Base-by-base conservation (phyloP, 1,284 basidiomycete species). In the Vanrija humicola region DNA sequence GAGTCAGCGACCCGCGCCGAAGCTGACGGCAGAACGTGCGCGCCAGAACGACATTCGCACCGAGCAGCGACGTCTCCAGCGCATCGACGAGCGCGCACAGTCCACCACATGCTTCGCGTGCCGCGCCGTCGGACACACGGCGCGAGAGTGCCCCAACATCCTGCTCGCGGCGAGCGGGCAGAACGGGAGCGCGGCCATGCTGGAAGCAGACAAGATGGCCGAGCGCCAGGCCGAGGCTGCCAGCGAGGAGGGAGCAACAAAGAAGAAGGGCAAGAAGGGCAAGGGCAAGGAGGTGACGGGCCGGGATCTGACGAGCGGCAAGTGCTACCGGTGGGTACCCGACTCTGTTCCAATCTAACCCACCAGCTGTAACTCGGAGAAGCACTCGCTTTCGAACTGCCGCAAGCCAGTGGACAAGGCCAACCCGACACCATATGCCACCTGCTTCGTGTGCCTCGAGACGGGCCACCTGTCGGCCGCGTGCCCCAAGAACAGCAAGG, bases 81-180 rank as follows among this genome's bases (percentile, higher is more conserved):
- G 92, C 28, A 83, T 84, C 48, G 73, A 83, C 6, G 83, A 87
- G 51, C 83, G 85, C 45, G 69, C 80, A 9, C 74, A 79, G 19
- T 76, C 79, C 4, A 90, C 85, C 4, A 86, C 83, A 8, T 96
- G 93, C 71, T 95, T 91, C 72, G 89, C 88, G 1, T 97, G 93
- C 77, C 83, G 93, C 52, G 81, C 86, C 65, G 84, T 82, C 59
- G 93, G 93, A 0, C 93, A 96, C 69, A 80, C 87, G 0, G 92
- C 92, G 3, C 85, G 81, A 68, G 84, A 92, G 56, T 97, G 93
- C 70, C 88, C 87, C 0, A 83, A 81, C n/a, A 77, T 75, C 16
- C 60, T 75, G 6, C 61, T 71, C 10, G 73, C 72, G 3, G 68
- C 72, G 10, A 43, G 44, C 5, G 58, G 56, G 6, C 50, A 56